Base-by-base conservation (phyloP, 2,329 filamentous ascomycete species). In the Sordariomycetes sp. region DNA sequence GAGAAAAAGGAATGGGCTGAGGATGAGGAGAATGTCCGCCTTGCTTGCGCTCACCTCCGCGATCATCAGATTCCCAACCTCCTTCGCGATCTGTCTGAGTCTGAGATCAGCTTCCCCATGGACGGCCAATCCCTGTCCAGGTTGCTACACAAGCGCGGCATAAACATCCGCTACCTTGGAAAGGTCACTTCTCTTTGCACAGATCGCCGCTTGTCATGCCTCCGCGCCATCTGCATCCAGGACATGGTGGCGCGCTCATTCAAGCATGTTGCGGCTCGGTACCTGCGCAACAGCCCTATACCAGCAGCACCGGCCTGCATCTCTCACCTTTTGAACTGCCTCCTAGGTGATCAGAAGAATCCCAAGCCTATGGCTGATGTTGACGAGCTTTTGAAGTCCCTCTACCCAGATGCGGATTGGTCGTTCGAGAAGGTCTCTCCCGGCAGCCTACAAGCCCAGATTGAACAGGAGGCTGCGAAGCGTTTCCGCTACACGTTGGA, bases 81-180 rank as follows among this genome's bases (percentile, higher is more conserved):
- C 37, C 63, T 96, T 38, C 79, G 82, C 41, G 90, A 98, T 49
- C 73, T 98, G 38, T 82, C 83, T 52, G 86, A 94, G 44, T 88
- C 86, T 6, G 90, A 98, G 46, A 82, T 94, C 45, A 92, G 90
- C 49, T 96, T 96, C 66, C 92, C 92, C 10, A 95, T 96, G 86
- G 93, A 98, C 49, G 92, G 92, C n/a, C 76, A 84, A 50, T 95
- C 90, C 15, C 69, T 98, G 38, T 86, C 82, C 48, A 79, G 80
- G 44, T 74, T 95, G 33, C 70, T 98, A 52, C 92, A 98, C 68
- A 94, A 94, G 70, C 85, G 90, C 27, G 92, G 92, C 61, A 88
- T 98, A 66, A 98, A 98, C 64, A 74, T 96, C 42, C 78, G 93
- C 50, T 98, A 98, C 57, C 72, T 96, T n/a, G 92, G 92, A 44